Evolutionary conservation across 2,329 filamentous ascomycete species (phyloP).

Genomic region (Ambrosiella cleistominuta): DNA sequence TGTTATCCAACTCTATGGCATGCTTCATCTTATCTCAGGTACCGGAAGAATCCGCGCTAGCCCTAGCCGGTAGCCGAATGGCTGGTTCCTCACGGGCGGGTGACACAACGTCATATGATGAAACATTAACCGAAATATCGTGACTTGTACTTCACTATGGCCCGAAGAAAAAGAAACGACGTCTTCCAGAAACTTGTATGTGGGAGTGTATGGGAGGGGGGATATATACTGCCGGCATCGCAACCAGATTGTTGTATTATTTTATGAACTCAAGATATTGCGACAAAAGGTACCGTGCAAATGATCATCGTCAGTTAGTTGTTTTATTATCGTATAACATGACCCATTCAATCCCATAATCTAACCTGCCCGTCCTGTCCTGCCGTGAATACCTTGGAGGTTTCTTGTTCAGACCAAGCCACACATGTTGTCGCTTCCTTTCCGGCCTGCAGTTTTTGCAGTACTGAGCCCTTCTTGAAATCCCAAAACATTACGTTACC

Average conservation of each 20-base stretch:
- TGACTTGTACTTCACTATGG: neutral
- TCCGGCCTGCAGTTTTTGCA: conserved; percentile 79
- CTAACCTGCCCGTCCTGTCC: conserved; percentile 77
- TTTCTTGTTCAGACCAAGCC: conserved; percentile 96
- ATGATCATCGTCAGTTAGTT: too few relatives aligned
- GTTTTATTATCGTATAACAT: too few relatives aligned
- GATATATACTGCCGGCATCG: too few relatives aligned
- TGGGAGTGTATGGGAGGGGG: too few relatives aligned
- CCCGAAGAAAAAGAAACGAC: too few relatives aligned
- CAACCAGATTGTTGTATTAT: too few relatives aligned
- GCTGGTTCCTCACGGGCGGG: neutral
- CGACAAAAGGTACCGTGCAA: too few relatives aligned
- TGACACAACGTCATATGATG: neutral
- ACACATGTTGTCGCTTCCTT: conserved; percentile 71
- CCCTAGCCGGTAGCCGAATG: neutral
- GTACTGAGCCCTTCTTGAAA: conserved; percentile 99
- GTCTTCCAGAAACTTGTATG: too few relatives aligned
- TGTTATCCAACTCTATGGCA: neutral
- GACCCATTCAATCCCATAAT: conserved; percentile 62
- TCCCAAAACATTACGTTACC: conserved; percentile 96
- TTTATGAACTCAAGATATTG: too few relatives aligned
- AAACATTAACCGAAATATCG: conserved; percentile 6
- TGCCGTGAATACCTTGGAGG: conserved; percentile 79
- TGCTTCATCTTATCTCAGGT: too few relatives aligned
- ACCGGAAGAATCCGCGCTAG: neutral